Evolutionary conservation across 1,284 basidiomycete species (phyloP), one percentile per base, ranked within the genome.

Genomic region (Cutaneotrichosporon sp.): DNA sequence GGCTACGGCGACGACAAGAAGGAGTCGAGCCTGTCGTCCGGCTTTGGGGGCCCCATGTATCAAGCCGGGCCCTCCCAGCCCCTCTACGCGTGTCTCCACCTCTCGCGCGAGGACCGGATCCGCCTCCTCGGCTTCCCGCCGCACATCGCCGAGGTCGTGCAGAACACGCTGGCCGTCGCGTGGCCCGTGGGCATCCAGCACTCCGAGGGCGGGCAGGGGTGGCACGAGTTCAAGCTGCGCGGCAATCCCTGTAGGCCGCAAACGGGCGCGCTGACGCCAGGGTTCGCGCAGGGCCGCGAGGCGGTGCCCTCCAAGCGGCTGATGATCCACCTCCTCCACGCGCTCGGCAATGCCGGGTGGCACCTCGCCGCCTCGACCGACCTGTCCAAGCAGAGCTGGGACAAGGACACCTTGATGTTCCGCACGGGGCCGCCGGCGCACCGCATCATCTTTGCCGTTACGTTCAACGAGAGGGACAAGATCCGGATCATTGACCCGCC

Each of bases 401-500:
- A 76, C 62, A 78, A 77, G 56, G 75, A 77, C 58, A 72, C 71
- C 3, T 38, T 78, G 22, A 66, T 74, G 53, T 72, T 78, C 64
- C 69, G 68, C 42, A 59, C 67, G 1, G 73, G 72, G 4, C 67
- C 68, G 22, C 67, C 71, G 2, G 27, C 59, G 2, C 67, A 70
- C 57, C 64, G 71, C 27, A 67, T 63, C 36, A 72, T 73, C 66
- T 78, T 77, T 60, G 42, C 67, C 14, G 58, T 78, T 3, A 64
- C 65, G 7, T 76, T 78, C 62, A 75, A 77, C 56, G 42, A 47
- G n/a, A 24, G 5, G 7, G 75, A 78, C 56, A 77, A 76, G 69
- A 65, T 78, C 25, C 67, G 76, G n/a, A 58, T 78, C 20, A 77
- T 78, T 20, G 76, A 78, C 59, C 58, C 69, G 36, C 75, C 76